Percentiles rank a stretch among this genome's conserved stretches.
These are phyloP conservation scores for Saccharomycopsis oosterbeekiorum DNA, from an alignment of 805 yeast species.

Conservation along the genomic window DNA sequence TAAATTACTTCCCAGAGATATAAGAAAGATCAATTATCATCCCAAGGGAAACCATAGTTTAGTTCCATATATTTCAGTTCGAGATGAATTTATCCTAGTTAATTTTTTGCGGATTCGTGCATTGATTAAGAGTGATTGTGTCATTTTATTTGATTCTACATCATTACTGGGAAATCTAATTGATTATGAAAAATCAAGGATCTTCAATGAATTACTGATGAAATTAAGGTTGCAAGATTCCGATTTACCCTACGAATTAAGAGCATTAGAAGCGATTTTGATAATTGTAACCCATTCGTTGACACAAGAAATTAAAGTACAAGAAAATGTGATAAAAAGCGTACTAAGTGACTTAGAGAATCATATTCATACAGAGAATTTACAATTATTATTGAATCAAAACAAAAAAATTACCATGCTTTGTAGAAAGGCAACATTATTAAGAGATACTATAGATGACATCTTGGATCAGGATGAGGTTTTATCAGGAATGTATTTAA, in stretches of 20 bases:
- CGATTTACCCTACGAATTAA: constrained; percentile 56
- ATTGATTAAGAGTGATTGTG: constrained; percentile 67
- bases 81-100: constrained; percentile 69
- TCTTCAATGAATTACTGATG: constrained; percentile 49
- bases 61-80: constrained; percentile 79
- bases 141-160: constrained; percentile 68
- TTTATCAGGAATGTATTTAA: constrained; percentile 66
- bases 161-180: constrained; percentile 61
- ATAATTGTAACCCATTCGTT: constrained; percentile 71
- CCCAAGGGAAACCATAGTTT: constrained; percentile 60
- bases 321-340: constrained; percentile 46
- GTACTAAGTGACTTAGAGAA: constrained; percentile 66
- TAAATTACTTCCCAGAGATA: constrained; percentile 74
- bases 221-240: constrained; percentile 40
- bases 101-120: constrained; percentile 86
- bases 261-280: constrained; percentile 73
- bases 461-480: constrained; percentile 81
- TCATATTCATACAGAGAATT: constrained; percentile 64
- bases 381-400: constrained; percentile 62
- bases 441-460: constrained; percentile 76
- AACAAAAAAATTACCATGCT: constrained; percentile 64
- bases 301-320: constrained; percentile 63
- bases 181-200: constrained; percentile 30
- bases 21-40: constrained; percentile 56
- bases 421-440: constrained; percentile 64